A percentile compares a stretch with the other conserved stretches of the same genome.
phyloP scores from a whole-genome alignment of 2,329 filamentous ascomycete species.

The Ceratocystis eucalypticola region DNA sequence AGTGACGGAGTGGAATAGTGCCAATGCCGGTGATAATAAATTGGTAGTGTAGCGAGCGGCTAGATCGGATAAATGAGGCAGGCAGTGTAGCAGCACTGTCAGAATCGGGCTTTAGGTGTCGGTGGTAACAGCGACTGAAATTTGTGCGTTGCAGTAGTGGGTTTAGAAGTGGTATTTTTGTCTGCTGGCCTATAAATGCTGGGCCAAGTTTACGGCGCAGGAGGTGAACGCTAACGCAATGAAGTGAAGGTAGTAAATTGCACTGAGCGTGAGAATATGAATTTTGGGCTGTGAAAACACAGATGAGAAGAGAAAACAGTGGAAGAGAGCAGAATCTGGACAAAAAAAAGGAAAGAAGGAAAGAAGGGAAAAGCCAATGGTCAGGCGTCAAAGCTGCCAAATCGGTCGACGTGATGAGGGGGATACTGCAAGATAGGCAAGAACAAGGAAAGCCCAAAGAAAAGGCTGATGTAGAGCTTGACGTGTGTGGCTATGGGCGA shows the following conservation, averaged over 20 bases:
- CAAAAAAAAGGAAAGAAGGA: not conserved
- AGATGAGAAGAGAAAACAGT: not conserved
- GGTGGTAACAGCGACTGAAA: not conserved
- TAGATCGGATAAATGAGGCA: not conserved
- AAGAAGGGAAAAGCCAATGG: not conserved
- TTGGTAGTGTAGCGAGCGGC: not conserved
- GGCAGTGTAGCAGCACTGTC: not conserved
- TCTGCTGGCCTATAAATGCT: not conserved
- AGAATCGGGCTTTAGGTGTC: not conserved
- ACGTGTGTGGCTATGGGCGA: slow-evolving; percentile 3
- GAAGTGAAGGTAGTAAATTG: not conserved
- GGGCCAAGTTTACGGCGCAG: slow-evolving; percentile 17
- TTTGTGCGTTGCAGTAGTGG: not conserved
- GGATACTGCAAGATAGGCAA: not conserved
- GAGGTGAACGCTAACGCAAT: not conserved
- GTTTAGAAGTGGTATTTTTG: not conserved
- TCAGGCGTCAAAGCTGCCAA: not conserved
- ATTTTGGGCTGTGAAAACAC: not conserved
- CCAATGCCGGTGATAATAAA: not conserved
- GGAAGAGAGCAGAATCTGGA: not conserved
- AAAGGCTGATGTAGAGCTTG: not conserved
- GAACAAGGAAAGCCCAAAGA: not conserved
- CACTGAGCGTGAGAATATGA: slow-evolving; percentile 6
- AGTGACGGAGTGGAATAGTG: not conserved
- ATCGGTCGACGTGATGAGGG: not conserved